phyloP scores from a whole-genome alignment of 2,329 filamentous ascomycete genomes.

The Paramyrothecium roridum region DNA sequence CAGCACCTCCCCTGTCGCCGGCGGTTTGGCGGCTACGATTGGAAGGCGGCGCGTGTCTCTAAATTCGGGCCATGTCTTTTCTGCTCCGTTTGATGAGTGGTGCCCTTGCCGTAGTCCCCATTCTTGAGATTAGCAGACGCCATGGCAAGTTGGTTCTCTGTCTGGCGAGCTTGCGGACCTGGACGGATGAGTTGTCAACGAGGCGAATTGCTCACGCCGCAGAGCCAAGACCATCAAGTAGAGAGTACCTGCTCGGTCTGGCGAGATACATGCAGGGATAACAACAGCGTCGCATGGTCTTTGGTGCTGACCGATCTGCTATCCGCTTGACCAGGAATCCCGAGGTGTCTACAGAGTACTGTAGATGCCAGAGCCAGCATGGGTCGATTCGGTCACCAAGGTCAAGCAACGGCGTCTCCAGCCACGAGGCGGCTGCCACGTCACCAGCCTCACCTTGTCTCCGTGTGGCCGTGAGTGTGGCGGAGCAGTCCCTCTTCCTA shows the following conservation, averaged over 20 bases:
- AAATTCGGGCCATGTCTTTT: not conserved
- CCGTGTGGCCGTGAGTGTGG: constrained; percentile 25
- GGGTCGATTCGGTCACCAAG: constrained; percentile 1
- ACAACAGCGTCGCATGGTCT: not conserved
- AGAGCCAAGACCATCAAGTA: constrained; percentile 12
- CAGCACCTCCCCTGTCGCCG: constrained; percentile 19
- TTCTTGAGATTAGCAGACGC: too few species aligned
- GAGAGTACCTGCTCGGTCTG: constrained; percentile 20
- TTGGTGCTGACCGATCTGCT: not conserved
- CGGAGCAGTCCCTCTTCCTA: constrained; percentile 27
- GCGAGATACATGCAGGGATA: constrained; percentile 24
- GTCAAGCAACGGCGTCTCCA: constrained; percentile 17
- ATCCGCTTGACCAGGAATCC: not conserved
- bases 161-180: constrained; percentile 3
- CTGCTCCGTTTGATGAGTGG: constrained; percentile 5
- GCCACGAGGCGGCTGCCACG: constrained; percentile 38
- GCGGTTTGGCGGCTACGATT: constrained; percentile 29
- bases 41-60: constrained; percentile 13
- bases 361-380: constrained; percentile 11
- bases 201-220: constrained; percentile 14
- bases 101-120: too few species aligned
- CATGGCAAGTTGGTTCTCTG: constrained; percentile 1
- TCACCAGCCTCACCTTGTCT: constrained; percentile 37
- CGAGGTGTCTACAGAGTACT: constrained; percentile 1
- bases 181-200: constrained; percentile 22